A percentile compares a stretch with the other conserved stretches of the same genome.
phyloP scores from a whole-genome alignment of 2,329 filamentous ascomycete genomes.

The Tolypocladium inflatum region DNA sequence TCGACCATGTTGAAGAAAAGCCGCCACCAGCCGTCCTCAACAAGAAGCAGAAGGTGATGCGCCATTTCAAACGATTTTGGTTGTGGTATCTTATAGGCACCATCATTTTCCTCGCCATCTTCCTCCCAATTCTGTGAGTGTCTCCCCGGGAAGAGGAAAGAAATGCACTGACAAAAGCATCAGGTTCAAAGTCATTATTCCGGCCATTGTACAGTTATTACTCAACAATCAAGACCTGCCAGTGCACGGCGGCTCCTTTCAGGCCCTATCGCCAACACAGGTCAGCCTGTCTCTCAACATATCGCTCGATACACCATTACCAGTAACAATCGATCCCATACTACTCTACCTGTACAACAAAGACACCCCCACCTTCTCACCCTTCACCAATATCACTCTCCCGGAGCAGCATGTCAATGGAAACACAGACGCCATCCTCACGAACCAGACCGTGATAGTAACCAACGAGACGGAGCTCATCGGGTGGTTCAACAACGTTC shows the following conservation, averaged over 20 bases:
- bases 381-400: slow-evolving; percentile 6
- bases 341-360: background rate
- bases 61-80: background rate
- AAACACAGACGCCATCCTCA: slow-evolving; percentile 24
- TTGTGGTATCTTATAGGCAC: background rate
- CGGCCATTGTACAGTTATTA: background rate
- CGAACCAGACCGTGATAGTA: slow-evolving; percentile 12
- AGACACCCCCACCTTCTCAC: background rate
- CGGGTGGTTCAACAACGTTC: background rate
- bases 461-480: background rate
- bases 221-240: background rate
- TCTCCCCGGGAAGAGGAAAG: background rate
- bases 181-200: background rate
- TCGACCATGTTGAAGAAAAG: background rate
- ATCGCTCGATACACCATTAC: background rate
- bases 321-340: background rate
- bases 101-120: background rate
- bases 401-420: slow-evolving; percentile 22
- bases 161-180: background rate
- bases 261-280: background rate
- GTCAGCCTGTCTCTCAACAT: background rate
- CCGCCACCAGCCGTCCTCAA: background rate
- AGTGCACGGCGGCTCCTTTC: background rate
- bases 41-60: background rate
- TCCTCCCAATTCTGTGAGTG: background rate